These are phyloP conservation scores for Kodamaea anthophila DNA, from an alignment of 1,139 yeast genomes.

Conservation along the genomic window DNA sequence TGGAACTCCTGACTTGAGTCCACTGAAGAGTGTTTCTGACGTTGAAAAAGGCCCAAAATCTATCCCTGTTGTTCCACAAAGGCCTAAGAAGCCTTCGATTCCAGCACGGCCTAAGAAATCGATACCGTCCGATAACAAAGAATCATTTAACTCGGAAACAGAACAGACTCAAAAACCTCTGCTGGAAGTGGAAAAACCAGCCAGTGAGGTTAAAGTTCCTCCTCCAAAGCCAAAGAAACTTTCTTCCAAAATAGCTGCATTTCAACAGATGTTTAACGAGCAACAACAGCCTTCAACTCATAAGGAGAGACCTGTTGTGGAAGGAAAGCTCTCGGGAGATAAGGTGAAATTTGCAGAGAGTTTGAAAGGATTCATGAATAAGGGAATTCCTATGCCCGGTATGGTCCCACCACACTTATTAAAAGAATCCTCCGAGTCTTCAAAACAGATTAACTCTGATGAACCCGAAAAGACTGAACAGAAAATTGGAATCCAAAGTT, in stretches of 20 bases:
- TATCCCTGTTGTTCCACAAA: no score
- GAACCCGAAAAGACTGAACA: slow-evolving; percentile 9
- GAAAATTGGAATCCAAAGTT: slow-evolving; percentile 5
- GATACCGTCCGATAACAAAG: slow-evolving; percentile 7
- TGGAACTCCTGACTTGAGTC: no score
- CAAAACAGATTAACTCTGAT: slow-evolving; percentile 8
- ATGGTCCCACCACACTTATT: slow-evolving; percentile 15
- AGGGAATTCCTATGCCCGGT: slow-evolving; percentile 48
- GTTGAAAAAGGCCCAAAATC: background rate
- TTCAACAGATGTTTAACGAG: slow-evolving; percentile 60
- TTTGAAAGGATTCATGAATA: slow-evolving; percentile 52
- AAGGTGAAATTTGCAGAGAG: slow-evolving; percentile 47
- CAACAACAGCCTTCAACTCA: slow-evolving; percentile 10
- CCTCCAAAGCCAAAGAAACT: slow-evolving; percentile 73
- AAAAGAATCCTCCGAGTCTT: slow-evolving; percentile 12
- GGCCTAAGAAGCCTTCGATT: background rate
- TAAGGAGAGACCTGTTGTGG: slow-evolving; percentile 4
- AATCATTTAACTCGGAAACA: background rate
- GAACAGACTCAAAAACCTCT: slow-evolving; percentile 3
- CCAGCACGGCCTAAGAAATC: slow-evolving; percentile 6
- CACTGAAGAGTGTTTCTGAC: background rate
- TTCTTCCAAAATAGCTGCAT: slow-evolving; percentile 72
- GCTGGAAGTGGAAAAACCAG: slow-evolving; percentile 1
- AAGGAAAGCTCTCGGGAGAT: slow-evolving; percentile 23
- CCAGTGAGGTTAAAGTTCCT: slow-evolving; percentile 31